phyloP scores from a whole-genome alignment of 345 rosid genomes.

The Raphanus raphanistrum region DNA sequence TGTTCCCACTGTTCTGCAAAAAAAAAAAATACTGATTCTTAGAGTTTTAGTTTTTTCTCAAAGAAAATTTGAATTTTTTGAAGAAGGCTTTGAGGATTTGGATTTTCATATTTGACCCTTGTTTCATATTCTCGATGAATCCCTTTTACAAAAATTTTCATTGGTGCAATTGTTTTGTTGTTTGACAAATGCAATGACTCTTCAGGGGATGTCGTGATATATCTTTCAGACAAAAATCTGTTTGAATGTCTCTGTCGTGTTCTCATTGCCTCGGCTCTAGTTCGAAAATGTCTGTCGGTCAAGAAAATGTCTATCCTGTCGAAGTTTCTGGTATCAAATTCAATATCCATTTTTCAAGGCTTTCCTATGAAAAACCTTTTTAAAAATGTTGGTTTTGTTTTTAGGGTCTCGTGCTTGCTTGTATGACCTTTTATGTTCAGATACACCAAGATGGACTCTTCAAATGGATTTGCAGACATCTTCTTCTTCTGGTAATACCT shows the following conservation, averaged over 20 bases:
- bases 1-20: not conserved
- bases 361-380: not conserved
- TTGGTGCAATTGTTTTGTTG: slow-evolving; percentile 15
- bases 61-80: slow-evolving; percentile 1
- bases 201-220: slow-evolving; percentile 27
- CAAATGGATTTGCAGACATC: slow-evolving; percentile 39
- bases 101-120: not conserved
- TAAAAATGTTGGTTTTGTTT: not conserved
- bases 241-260: slow-evolving; percentile 30
- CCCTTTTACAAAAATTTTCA: not conserved
- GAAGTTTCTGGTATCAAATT: slow-evolving; percentile 45
- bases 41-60: slow-evolving; percentile 23
- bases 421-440: slow-evolving; percentile 56
- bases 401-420: slow-evolving; percentile 54
- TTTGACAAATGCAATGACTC: slow-evolving; percentile 16
- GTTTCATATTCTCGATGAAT: slow-evolving; percentile 14
- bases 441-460: slow-evolving; percentile 41
- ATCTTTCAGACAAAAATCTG: slow-evolving; percentile 10
- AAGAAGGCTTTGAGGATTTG: slow-evolving; percentile 26
- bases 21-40: not conserved
- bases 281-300: slow-evolving; percentile 58
- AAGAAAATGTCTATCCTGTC: slow-evolving; percentile 44
- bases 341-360: not conserved
- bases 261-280: slow-evolving; percentile 30
- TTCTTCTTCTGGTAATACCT: slow-evolving; percentile 49